A percentile compares a stretch with the other conserved stretches of the same genome.
Conservation (phyloP, 306 rosid species). For the Quercus cerris region DNA sequence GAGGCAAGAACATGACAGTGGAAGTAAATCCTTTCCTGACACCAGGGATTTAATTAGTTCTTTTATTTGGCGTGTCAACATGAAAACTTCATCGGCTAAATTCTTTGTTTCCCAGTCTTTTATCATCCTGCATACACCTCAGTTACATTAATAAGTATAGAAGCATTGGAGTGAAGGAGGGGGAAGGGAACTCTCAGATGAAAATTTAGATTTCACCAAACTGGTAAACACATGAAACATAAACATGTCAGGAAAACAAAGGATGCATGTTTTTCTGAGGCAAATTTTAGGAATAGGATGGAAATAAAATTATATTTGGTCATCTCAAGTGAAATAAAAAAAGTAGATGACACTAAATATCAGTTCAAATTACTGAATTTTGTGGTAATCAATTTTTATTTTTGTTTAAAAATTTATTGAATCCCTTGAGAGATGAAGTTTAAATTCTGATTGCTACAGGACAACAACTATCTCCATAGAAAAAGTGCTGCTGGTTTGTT, state of each 20-base stretch:
- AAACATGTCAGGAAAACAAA: neutral
- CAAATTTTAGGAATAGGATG: neutral
- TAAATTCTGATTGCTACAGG: neutral
- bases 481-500: neutral
- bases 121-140: constrained; percentile 56
- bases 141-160: neutral
- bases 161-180: neutral
- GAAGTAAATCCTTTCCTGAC: constrained; percentile 52
- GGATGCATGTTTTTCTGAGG: neutral
- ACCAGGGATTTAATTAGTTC: constrained; percentile 46
- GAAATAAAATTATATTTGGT: neutral
- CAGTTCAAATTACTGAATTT: too few species aligned
- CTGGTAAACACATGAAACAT: neutral
- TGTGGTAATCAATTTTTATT: too few species aligned
- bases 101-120: constrained; percentile 70
- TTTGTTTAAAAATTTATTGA: neutral
- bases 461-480: neutral
- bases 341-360: too few species aligned
- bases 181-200: neutral
- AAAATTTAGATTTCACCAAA: neutral
- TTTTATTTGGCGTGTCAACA: constrained; percentile 57
- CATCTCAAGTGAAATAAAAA: too few species aligned
- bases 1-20: constrained; percentile 62
- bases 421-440: neutral
- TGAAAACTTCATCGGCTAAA: constrained; percentile 72